Conservation (phyloP, 148 eudicot genomes). For the Chenopodium formosanum region DNA sequence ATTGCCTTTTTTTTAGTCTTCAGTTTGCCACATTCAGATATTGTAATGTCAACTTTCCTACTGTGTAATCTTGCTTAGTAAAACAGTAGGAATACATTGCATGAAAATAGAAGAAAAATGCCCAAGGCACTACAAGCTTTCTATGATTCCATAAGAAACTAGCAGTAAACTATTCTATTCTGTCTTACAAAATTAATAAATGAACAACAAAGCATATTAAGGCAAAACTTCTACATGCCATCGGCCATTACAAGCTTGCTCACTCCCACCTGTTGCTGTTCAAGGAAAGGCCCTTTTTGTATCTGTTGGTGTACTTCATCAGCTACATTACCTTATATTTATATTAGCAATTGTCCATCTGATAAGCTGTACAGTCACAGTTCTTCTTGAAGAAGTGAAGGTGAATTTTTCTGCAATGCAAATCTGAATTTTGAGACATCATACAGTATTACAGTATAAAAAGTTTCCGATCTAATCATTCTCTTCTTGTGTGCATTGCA, state of each 20-base stretch:
- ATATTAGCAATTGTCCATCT: constrained; percentile 35
- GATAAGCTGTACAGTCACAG: constrained; percentile 28
- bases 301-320: constrained; percentile 30
- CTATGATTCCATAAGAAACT: background rate
- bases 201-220: no score
- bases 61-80: background rate
- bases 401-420: background rate
- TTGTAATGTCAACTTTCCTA: no score
- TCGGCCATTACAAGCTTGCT: background rate
- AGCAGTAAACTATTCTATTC: no score
- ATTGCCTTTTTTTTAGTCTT: background rate
- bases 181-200: no score
- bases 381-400: constrained; percentile 31
- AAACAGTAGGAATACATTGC: background rate
- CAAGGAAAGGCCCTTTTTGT: constrained; percentile 32
- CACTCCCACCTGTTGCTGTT: background rate
- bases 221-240: background rate
- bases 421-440: background rate
- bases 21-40: no score
- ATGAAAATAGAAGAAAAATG: background rate
- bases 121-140: background rate
- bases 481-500: background rate
- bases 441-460: background rate
- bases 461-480: background rate
- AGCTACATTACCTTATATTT: constrained; percentile 33